Conservation (phyloP, 768 basidiomycete genomes). For the Naganishia onofrii region DNA sequence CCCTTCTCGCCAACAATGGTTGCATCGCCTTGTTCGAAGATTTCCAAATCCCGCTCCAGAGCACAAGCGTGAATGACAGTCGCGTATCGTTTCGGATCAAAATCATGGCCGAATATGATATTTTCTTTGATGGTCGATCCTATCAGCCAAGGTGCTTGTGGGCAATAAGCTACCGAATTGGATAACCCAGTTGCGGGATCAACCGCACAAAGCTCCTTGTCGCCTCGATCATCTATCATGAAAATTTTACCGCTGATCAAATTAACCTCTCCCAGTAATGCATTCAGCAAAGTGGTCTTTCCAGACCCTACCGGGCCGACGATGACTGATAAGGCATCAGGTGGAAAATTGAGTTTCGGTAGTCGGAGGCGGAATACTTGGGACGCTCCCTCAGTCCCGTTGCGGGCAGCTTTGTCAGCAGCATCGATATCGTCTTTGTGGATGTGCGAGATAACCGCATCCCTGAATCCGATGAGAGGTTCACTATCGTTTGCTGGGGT, state of each 20-base stretch:
- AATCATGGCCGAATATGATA: constrained; percentile 45
- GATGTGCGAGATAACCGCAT: constrained; percentile 44
- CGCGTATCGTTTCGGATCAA: constrained; percentile 47
- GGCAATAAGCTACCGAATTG: constrained; percentile 47
- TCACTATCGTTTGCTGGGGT: constrained; percentile 39
- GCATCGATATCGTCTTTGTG: constrained; percentile 10
- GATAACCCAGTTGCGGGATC: constrained; percentile 46
- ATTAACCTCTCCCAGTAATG: constrained; percentile 47
- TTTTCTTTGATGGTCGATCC: constrained; percentile 50
- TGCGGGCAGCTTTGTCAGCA: constrained; percentile 7
- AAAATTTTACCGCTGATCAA: constrained; percentile 45
- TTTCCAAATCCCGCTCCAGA: constrained; percentile 47
- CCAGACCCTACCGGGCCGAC: constrained; percentile 45
- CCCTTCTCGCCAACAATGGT: constrained; percentile 52
- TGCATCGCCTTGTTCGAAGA: constrained; percentile 56
- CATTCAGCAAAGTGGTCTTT: constrained; percentile 47
- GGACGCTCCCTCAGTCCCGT: not conserved
- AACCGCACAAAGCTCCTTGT: constrained; percentile 43
- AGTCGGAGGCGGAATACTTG: constrained; percentile 44
- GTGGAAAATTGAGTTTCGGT: constrained; percentile 44
- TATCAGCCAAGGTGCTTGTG: constrained; percentile 48
- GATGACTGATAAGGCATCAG: constrained; percentile 42
- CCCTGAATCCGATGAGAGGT: constrained; percentile 51
- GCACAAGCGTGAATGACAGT: constrained; percentile 48
- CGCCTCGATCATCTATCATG: constrained; percentile 50